Evolutionary conservation across 176 grass and related monocot genomes (phyloP).

Genomic region (Raddia guianensis): DNA sequence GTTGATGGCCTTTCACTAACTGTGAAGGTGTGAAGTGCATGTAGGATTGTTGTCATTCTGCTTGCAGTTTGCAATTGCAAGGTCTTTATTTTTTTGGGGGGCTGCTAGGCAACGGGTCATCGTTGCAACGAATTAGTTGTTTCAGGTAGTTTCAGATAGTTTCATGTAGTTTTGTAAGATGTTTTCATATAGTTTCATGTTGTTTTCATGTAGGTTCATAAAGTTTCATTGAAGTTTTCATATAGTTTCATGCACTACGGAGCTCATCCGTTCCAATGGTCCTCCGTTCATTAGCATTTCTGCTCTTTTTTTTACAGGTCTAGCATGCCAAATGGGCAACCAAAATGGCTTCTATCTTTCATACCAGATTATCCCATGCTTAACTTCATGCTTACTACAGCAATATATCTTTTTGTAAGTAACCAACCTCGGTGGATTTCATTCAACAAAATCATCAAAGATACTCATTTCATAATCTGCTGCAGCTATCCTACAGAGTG

Average conservation of each 20-base stretch:
- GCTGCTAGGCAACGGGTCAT: neutral
- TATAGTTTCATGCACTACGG: too few species aligned
- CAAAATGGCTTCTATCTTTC: slow-evolving; percentile 80
- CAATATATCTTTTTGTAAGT: slow-evolving; percentile 82
- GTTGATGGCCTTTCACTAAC: neutral
- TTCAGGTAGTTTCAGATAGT: too few species aligned
- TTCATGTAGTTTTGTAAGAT: too few species aligned
- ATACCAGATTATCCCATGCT: slow-evolving; percentile 91
- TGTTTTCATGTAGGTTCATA: too few species aligned
- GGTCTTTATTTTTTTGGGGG: neutral
- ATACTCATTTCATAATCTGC: slow-evolving; percentile 34
- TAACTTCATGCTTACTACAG: slow-evolving; percentile 97
- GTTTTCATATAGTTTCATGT: too few species aligned
- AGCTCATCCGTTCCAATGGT: too few species aligned
- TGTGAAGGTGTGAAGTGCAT: neutral
- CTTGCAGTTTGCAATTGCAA: neutral
- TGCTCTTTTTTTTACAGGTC: slow-evolving; percentile 61
- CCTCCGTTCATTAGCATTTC: too few species aligned
- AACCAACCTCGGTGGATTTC: neutral
- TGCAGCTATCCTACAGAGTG: slow-evolving; percentile 79
- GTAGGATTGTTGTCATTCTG: slow-evolving; percentile 7
- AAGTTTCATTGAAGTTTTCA: too few species aligned
- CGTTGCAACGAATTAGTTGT: too few species aligned
- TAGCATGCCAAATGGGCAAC: slow-evolving; percentile 82
- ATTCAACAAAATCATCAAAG: neutral